These are phyloP conservation scores for Dorcoceras hygrometricum DNA, from an alignment of 257 asterid genomes.

Conservation along the genomic window DNA sequence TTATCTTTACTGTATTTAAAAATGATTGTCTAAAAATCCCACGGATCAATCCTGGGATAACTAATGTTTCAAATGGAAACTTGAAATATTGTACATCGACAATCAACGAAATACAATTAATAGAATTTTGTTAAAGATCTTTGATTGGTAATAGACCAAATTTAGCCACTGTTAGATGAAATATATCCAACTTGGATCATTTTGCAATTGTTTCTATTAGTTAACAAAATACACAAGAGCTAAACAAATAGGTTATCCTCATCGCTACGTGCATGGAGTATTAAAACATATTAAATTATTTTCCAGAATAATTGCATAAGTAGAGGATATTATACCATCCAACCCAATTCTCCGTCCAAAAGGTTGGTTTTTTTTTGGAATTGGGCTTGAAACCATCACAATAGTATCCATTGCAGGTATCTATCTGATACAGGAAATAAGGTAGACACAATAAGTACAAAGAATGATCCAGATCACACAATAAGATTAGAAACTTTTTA, in stretches of 20 bases:
- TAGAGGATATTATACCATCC: slow-evolving; percentile 66
- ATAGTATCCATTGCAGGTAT: slow-evolving; percentile 90
- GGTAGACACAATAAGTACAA: slow-evolving; percentile 13
- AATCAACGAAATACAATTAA: too few relatives aligned
- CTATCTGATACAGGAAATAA: slow-evolving; percentile 54
- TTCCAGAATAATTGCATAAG: not conserved
- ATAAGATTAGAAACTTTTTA: not conserved
- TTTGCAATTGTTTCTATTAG: not conserved
- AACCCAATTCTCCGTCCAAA: slow-evolving; percentile 98
- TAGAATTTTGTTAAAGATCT: too few relatives aligned
- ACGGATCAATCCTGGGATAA: too few relatives aligned
- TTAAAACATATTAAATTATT: not conserved
- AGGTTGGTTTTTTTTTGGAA: slow-evolving; percentile 63
- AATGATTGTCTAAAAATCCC: too few relatives aligned
- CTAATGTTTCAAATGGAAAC: too few relatives aligned
- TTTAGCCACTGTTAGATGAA: too few relatives aligned
- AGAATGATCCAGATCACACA: slow-evolving; percentile 21
- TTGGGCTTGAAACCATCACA: slow-evolving; percentile 88
- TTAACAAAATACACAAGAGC: not conserved
- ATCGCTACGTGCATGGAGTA: not conserved
- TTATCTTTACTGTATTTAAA: too few relatives aligned
- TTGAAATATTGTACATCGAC: too few relatives aligned
- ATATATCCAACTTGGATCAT: not conserved
- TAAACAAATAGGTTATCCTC: not conserved
- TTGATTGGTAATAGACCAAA: too few relatives aligned